Percentiles rank a stretch among this genome's conserved stretches.
These are phyloP conservation scores for Aspergillus sp. DNA, from an alignment of 2,329 filamentous ascomycete genomes.

Conservation along the genomic window DNA sequence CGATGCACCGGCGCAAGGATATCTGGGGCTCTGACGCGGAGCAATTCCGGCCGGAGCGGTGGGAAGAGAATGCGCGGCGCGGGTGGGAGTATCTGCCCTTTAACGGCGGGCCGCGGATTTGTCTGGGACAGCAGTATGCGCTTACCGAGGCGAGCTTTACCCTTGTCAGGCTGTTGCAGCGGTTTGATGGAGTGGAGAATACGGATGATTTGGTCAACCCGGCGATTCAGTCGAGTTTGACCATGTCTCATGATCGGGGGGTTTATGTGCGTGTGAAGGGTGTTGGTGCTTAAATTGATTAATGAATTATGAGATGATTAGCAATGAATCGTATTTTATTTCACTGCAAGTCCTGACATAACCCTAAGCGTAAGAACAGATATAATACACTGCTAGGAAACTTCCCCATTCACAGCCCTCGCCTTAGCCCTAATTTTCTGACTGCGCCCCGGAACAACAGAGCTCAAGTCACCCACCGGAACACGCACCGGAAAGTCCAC, in stretches of 20 bases:
- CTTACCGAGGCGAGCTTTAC: conserved; percentile 9
- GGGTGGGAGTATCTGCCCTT: conserved; percentile 13
- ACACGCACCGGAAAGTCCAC: conserved; percentile 59
- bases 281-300: too few relatives aligned
- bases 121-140: conserved; percentile 17
- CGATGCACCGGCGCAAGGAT: conserved; percentile 38
- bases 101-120: conserved; percentile 11
- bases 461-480: conserved; percentile 58
- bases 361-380: too few relatives aligned
- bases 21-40: conserved; percentile 37
- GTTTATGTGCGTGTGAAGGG: too few relatives aligned
- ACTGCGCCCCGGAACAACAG: conserved; percentile 45
- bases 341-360: too few relatives aligned
- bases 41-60: conserved; percentile 23
- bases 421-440: conserved; percentile 18
- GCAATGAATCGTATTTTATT: too few relatives aligned
- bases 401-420: too few relatives aligned
- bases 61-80: conserved; percentile 4
- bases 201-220: too few relatives aligned
- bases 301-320: too few relatives aligned
- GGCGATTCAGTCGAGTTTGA: too few relatives aligned
- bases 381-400: too few relatives aligned
- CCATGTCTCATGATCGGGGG: too few relatives aligned
- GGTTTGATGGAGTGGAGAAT: too few relatives aligned
- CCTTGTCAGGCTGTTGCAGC: conserved; percentile 1